Conservation (phyloP, 768 basidiomycete genomes). For the Mycena pura region DNA sequence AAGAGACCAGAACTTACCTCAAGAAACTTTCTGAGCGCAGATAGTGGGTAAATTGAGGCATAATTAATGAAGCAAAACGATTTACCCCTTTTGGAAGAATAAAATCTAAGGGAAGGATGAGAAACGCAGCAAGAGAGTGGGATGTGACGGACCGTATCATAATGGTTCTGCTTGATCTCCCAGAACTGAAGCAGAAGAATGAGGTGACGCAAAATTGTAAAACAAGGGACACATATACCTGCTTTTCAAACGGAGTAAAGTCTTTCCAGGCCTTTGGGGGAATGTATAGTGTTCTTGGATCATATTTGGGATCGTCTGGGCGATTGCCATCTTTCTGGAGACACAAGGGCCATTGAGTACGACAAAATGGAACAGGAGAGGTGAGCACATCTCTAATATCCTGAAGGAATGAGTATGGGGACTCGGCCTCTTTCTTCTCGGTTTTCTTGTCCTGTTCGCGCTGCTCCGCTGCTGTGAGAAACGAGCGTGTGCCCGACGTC, state of each 20-base stretch:
- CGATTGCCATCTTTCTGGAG: conserved; percentile 78
- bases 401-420: conserved; percentile 75
- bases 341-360: conserved; percentile 7
- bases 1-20: conserved; percentile 53
- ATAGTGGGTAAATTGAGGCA: background rate
- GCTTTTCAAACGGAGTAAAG: conserved; percentile 96
- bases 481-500: conserved; percentile 43
- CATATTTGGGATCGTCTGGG: conserved; percentile 86
- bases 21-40: conserved; percentile 68
- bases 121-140: conserved; percentile 23
- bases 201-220: background rate
- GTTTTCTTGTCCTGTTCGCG: conserved; percentile 78
- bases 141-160: conserved; percentile 74
- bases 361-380: background rate
- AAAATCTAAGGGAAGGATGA: conserved; percentile 59
- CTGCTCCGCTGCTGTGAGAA: conserved; percentile 86
- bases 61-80: conserved; percentile 11
- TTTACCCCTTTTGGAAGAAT: conserved; percentile 97
- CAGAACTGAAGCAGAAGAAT: conserved; percentile 59
- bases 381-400: conserved; percentile 73
- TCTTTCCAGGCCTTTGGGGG: conserved; percentile 77
- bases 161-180: conserved; percentile 98
- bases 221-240: conserved; percentile 49
- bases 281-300: conserved; percentile 86
- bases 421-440: conserved; percentile 81